Percentiles rank a stretch among this genome's conserved stretches.
Evolutionary conservation across 2,329 filamentous ascomycete species (phyloP).

Genomic region (Aureobasidium sp.): DNA sequence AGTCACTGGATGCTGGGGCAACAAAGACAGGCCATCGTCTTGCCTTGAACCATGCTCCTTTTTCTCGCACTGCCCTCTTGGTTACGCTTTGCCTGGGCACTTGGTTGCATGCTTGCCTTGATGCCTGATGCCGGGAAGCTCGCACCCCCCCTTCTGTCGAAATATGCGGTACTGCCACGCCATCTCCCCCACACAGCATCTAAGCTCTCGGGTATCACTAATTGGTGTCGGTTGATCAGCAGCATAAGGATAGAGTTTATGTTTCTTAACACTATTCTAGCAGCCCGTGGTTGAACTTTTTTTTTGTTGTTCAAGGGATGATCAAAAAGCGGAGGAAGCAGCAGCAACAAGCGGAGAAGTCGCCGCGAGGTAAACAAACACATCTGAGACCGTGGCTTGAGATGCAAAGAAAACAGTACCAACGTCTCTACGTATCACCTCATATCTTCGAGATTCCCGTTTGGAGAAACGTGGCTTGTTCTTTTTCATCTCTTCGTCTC

Average conservation of each 20-base stretch:
- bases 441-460: neutral
- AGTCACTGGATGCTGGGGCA: neutral
- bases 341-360: neutral
- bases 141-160: neutral
- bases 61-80: neutral
- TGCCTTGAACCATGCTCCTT: neutral
- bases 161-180: neutral
- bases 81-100: neutral
- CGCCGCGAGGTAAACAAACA: neutral
- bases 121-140: neutral
- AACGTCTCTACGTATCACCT: neutral
- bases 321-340: neutral
- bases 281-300: neutral
- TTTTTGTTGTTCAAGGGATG: neutral
- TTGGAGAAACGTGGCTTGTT: neutral
- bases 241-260: conserved; percentile 9
- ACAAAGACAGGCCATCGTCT: neutral
- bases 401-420: neutral
- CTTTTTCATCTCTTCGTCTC: neutral
- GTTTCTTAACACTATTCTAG: neutral
- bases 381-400: neutral
- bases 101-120: neutral
- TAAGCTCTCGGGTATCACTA: neutral
- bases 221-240: neutral
- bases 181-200: neutral